phyloP scores from a whole-genome alignment of 2,329 filamentous ascomycete genomes.

The Alternaria solani region DNA sequence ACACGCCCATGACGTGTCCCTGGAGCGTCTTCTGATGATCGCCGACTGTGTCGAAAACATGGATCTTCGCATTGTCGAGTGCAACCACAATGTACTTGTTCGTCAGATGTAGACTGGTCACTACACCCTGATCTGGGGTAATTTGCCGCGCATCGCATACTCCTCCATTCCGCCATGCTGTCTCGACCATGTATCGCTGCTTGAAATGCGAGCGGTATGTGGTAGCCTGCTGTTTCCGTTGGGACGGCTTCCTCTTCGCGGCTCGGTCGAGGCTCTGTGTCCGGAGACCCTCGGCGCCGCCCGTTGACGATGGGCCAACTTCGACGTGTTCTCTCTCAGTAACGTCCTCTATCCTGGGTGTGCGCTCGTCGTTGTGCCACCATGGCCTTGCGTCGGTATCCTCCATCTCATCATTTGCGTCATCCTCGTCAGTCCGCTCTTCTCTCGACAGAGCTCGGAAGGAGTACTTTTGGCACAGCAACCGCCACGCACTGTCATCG shows the following conservation, averaged over 20 bases:
- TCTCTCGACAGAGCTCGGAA: slow-evolving; percentile 70
- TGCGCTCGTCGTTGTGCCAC: slow-evolving; percentile 37
- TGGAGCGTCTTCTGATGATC: slow-evolving; percentile 87
- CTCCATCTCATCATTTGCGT: slow-evolving; percentile 39
- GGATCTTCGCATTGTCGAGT: slow-evolving; percentile 97
- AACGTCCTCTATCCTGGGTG: slow-evolving; percentile 38
- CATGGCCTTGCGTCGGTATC: slow-evolving; percentile 35
- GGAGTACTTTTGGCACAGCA: slow-evolving; percentile 93
- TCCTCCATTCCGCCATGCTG: slow-evolving; percentile 94
- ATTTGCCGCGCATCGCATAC: slow-evolving; percentile 84
- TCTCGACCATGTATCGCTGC: slow-evolving; percentile 95
- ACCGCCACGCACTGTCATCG: slow-evolving; percentile 98
- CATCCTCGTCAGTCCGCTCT: slow-evolving; percentile 40
- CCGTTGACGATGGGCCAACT: slow-evolving; percentile 53
- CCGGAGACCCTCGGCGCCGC: slow-evolving; percentile 57
- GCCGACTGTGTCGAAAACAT: slow-evolving; percentile 94
- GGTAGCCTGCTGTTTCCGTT: slow-evolving; percentile 68
- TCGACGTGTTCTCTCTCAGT: slow-evolving; percentile 39
- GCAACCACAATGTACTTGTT: slow-evolving; percentile 97
- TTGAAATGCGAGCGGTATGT: slow-evolving; percentile 98
- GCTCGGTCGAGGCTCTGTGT: slow-evolving; percentile 66
- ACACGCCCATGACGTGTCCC: slow-evolving; percentile 98
- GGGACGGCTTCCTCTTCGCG: slow-evolving; percentile 46
- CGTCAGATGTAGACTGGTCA: slow-evolving; percentile 93
- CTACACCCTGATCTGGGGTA: slow-evolving; percentile 94